These are phyloP conservation scores for Pezicula neosporulosa DNA, from an alignment of 2,329 filamentous ascomycete species.

Conservation along the genomic window DNA sequence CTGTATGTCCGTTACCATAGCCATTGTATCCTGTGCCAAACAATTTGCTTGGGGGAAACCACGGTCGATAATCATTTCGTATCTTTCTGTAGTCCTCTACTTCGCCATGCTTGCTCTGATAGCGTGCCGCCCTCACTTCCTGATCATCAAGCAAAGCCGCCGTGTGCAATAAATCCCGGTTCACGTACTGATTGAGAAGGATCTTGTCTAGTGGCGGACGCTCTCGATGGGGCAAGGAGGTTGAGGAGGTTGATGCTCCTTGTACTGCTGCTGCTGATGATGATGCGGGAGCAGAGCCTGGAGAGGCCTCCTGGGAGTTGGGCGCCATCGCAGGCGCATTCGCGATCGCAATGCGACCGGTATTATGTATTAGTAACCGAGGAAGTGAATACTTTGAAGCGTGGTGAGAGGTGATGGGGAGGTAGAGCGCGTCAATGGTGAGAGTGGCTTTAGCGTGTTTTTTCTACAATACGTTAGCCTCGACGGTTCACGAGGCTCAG, in stretches of 20 bases:
- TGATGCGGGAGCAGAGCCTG: conserved; percentile 16
- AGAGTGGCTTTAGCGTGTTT: too few relatives aligned
- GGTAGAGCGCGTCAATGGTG: neutral
- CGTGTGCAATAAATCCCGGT: conserved; percentile 58
- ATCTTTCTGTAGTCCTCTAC: conserved; percentile 67
- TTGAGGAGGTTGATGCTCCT: conserved; percentile 3
- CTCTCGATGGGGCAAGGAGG: conserved; percentile 21
- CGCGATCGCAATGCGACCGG: conserved; percentile 20
- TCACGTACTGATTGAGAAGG: conserved; percentile 60
- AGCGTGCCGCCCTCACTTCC: conserved; percentile 49
- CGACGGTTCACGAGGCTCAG: too few relatives aligned
- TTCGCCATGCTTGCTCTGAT: conserved; percentile 63
- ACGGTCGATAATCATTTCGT: conserved; percentile 49
- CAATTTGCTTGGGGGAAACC: conserved; percentile 53
- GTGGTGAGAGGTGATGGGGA: conserved; percentile 2
- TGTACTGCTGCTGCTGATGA: conserved; percentile 13
- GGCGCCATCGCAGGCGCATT: conserved; percentile 29
- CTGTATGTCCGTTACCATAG: conserved; percentile 84
- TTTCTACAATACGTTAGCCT: too few relatives aligned
- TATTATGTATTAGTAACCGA: conserved; percentile 1
- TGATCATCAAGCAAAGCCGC: conserved; percentile 46
- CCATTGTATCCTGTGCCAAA: conserved; percentile 80
- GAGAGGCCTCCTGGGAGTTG: conserved; percentile 22
- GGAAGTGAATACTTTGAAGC: neutral
- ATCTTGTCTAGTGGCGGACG: conserved; percentile 39